Conservation (phyloP, 2,329 filamentous ascomycete genomes). For the Calonectria crousiana region DNA sequence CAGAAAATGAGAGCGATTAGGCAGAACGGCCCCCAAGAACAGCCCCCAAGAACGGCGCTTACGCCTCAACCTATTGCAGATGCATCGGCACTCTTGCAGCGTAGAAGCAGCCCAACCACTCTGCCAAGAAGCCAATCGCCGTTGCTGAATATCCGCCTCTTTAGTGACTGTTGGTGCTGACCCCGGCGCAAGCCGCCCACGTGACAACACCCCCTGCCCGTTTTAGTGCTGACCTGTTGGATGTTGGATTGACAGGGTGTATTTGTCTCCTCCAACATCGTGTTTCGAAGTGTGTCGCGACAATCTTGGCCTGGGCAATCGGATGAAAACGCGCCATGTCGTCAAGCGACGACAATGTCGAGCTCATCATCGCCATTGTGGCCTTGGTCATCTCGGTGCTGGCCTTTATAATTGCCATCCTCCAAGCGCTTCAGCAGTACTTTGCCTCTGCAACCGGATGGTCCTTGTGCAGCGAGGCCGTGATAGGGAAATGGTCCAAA, state of each 20-base stretch:
- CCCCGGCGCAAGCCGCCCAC: background rate
- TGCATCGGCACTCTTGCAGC: background rate
- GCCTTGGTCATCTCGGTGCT: constrained; percentile 57
- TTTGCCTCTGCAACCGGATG: constrained; percentile 56
- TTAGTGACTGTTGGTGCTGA: background rate
- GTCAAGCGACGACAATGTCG: constrained; percentile 29
- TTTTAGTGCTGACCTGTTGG: background rate
- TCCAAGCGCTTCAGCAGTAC: constrained; percentile 58
- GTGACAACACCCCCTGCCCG: background rate
- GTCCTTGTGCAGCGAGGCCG: constrained; percentile 52
- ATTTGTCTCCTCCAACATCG: background rate
- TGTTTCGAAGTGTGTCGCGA: background rate
- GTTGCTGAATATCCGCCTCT: background rate
- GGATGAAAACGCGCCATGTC: background rate
- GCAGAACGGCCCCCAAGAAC: background rate
- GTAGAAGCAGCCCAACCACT: background rate
- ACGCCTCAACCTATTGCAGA: background rate
- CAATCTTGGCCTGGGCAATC: background rate
- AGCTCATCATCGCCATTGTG: constrained; percentile 50
- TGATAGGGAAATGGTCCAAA: constrained; percentile 55
- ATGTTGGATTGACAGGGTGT: background rate
- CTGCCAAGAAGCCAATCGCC: background rate
- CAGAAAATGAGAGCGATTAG: background rate
- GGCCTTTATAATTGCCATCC: constrained; percentile 52
- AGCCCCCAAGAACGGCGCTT: background rate